phyloP scores from a whole-genome alignment of 495 filamentous ascomycete genomes.

The Tetracladium setigerum region DNA sequence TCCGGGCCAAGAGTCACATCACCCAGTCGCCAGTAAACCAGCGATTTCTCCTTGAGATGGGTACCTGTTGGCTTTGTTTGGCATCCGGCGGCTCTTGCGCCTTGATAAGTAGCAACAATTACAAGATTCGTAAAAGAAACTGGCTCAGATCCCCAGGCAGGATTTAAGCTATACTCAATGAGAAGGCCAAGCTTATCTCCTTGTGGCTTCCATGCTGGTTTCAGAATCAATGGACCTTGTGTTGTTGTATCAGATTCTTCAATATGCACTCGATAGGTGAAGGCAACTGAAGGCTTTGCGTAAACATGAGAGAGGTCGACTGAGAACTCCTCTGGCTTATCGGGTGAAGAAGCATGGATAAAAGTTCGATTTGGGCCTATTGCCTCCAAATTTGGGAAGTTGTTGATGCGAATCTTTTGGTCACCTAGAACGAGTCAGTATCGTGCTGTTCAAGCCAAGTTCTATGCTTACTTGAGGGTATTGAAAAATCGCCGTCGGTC shows the following conservation, averaged over 20 bases:
- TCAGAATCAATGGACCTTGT: constrained; percentile 73
- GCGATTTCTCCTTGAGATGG: constrained; percentile 80
- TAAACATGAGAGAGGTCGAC: constrained; percentile 51
- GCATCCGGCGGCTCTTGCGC: constrained; percentile 50
- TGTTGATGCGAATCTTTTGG: constrained; percentile 77
- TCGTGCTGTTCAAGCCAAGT: neutral
- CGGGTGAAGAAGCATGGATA: constrained; percentile 55
- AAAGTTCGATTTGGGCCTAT: constrained; percentile 93
- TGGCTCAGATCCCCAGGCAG: constrained; percentile 45
- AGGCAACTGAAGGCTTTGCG: constrained; percentile 65
- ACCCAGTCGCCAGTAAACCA: constrained; percentile 83
- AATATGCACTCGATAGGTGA: constrained; percentile 90
- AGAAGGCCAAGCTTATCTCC: constrained; percentile 75
- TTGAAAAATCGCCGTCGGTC: constrained; percentile 34
- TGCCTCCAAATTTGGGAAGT: constrained; percentile 84
- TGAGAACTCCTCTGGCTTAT: constrained; percentile 74
- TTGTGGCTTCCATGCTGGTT: constrained; percentile 77
- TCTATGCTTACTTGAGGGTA: constrained; percentile 24
- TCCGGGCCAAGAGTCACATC: constrained; percentile 56
- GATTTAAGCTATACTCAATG: constrained; percentile 80
- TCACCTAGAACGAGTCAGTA: constrained; percentile 29
- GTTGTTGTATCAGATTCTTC: constrained; percentile 51
- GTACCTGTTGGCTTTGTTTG: constrained; percentile 69
- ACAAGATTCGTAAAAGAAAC: constrained; percentile 73
- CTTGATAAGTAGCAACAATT: constrained; percentile 74